phyloP scores from a whole-genome alignment of 2,329 filamentous ascomycete species.

The Colletotrichum cuscutae region DNA sequence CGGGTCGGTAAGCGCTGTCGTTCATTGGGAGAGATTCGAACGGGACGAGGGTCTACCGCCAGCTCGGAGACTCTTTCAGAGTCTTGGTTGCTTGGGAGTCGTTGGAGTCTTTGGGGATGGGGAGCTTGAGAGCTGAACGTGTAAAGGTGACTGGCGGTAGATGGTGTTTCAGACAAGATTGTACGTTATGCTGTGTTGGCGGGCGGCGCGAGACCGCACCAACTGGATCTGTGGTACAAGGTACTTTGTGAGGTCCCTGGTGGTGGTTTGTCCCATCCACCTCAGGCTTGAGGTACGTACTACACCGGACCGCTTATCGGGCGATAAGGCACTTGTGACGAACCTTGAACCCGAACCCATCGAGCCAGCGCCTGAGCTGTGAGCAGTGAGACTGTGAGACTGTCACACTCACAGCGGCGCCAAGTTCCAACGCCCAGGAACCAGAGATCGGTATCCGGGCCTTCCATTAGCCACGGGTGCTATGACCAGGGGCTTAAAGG shows the following conservation, averaged over 20 bases:
- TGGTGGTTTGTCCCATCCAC: background rate
- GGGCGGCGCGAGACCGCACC: background rate
- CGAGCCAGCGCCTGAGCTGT: background rate
- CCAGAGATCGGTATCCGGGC: conserved; percentile 13
- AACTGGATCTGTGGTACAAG: no score
- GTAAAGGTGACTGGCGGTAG: conserved; percentile 21
- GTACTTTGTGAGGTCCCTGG: background rate
- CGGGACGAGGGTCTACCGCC: conserved; percentile 10
- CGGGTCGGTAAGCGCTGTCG: conserved; percentile 15
- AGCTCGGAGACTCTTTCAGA: background rate
- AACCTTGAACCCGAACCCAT: background rate
- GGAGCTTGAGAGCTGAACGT: conserved; percentile 20
- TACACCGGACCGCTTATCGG: conserved; percentile 4
- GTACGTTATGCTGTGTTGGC: conserved; percentile 32
- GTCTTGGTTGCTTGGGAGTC: background rate
- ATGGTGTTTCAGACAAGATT: conserved; percentile 35
- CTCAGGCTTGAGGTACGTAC: background rate
- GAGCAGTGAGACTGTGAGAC: no score
- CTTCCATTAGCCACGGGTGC: conserved; percentile 3
- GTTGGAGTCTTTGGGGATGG: background rate
- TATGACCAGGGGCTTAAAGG: conserved; percentile 22
- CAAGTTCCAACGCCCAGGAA: background rate
- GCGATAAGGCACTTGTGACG: conserved; percentile 17
- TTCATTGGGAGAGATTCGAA: conserved; percentile 17
- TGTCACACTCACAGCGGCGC: no score